phyloP scores from a whole-genome alignment of 805 yeast genomes.

The Saturnispora halmiae region DNA sequence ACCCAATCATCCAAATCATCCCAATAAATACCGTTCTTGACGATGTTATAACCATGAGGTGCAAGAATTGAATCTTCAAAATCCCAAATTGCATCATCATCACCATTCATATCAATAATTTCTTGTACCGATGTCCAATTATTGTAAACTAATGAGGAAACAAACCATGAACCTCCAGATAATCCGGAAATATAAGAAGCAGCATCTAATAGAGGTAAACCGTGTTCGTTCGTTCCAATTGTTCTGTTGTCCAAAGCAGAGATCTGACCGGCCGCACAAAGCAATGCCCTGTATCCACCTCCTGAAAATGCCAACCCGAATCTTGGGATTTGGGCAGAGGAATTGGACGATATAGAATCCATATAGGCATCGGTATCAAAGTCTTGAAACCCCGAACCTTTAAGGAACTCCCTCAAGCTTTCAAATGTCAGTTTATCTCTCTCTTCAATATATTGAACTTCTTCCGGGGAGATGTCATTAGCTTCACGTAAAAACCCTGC shows the following conservation, averaged over 20 bases:
- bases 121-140: slow-evolving; percentile 65
- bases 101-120: slow-evolving; percentile 34
- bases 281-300: slow-evolving; percentile 88
- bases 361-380: slow-evolving; percentile 38
- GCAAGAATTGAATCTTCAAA: slow-evolving; percentile 49
- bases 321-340: slow-evolving; percentile 31
- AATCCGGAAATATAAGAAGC: slow-evolving; percentile 67
- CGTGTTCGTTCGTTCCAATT: slow-evolving; percentile 37
- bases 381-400: slow-evolving; percentile 38
- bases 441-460: slow-evolving; percentile 42
- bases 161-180: slow-evolving; percentile 80
- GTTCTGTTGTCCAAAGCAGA: slow-evolving; percentile 75
- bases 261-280: slow-evolving; percentile 75
- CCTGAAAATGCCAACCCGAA: slow-evolving; percentile 65
- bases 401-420: slow-evolving; percentile 38
- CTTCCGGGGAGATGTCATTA: slow-evolving; percentile 35
- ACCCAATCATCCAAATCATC: slow-evolving; percentile 45
- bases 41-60: slow-evolving; percentile 54
- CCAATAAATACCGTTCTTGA: slow-evolving; percentile 46
- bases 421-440: slow-evolving; percentile 39
- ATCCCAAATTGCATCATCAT: slow-evolving; percentile 55
- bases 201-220: slow-evolving; percentile 68
- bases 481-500: slow-evolving; percentile 39
- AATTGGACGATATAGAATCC: slow-evolving; percentile 26
- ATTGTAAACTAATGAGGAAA: slow-evolving; percentile 59